Evolutionary conservation across 2,329 filamentous ascomycete species (phyloP), one percentile per base, ranked within the genome.

Genomic region (Cladosporium austrohemisphaericum): DNA sequence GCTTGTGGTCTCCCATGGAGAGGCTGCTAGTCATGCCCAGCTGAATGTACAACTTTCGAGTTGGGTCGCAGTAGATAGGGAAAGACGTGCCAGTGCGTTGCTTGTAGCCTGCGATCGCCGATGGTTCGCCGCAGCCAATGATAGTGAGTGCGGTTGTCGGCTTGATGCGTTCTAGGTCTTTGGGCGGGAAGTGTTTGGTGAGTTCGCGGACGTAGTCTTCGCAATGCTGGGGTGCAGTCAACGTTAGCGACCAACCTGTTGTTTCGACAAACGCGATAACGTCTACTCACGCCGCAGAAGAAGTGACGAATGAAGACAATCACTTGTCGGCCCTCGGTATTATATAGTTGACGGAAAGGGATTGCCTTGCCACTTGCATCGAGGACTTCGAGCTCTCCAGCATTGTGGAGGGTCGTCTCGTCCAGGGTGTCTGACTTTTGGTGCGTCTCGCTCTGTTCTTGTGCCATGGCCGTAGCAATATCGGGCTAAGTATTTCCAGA

Each of bases 251-350:
- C 11, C 19, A 8, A 19, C 8, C 33, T 19, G 3, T 19, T 10
- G 4, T 36, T 20, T 13, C 19, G 33, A 8, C 13, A n/a, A 36
- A 19, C 18, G n/a, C n/a, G n/a, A n/a, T n/a, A 20, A 20, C 22
- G 16, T 10, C 18, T 11, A 52, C 61, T 51, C 53, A 67, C 65
- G 41, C 66, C 67, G 54, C 67, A 70, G 60, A 62, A 69, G 58
- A 69, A 70, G 54, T 70, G 68, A 29, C 68, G 61, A 25, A 70
- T 61, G 57, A 70, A 70, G 41, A 69, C 49, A 14, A 68, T 59
- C 29, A 70, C 57, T 26, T 65, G 56, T 38, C 56, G 45, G 22
- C 56, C 51, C 36, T 53, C 52, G 20, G 46, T 29, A 16, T 55
- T 52, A 49, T 56, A 61, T 23, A 65, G 58, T 3, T 56, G 41